Evolutionary conservation across 129 eudicot genomes (phyloP).

Genomic region (Escallonia herrerae): DNA sequence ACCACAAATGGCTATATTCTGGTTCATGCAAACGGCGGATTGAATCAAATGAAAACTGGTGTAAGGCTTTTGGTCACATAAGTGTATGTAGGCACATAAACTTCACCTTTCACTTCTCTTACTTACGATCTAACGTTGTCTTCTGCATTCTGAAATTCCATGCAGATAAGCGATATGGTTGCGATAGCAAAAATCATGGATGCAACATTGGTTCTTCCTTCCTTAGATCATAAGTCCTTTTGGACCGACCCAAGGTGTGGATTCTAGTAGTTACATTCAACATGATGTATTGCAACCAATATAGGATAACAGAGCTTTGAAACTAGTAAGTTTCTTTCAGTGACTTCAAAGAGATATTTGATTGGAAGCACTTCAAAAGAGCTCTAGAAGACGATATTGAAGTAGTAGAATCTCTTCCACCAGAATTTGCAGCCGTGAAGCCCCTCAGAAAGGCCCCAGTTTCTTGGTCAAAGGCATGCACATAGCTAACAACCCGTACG

Average conservation of each 20-base stretch:
- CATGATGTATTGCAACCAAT: neutral
- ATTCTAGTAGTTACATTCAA: neutral
- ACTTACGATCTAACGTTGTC: neutral
- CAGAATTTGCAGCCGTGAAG: conserved; percentile 15
- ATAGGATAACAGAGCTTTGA: conserved; percentile 1
- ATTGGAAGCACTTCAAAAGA: conserved; percentile 42
- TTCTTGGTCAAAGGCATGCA: conserved; percentile 72
- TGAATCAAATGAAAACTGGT: conserved; percentile 67
- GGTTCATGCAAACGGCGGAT: conserved; percentile 56
- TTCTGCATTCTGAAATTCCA: neutral
- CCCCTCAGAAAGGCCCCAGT: conserved; percentile 35
- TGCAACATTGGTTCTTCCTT: conserved; percentile 58
- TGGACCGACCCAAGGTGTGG: conserved; percentile 62
- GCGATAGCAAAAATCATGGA: conserved; percentile 54
- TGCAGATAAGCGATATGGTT: conserved; percentile 69
- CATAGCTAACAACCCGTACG: neutral
- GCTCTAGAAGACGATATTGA: conserved; percentile 43
- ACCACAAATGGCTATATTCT: conserved; percentile 45
- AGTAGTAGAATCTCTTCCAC: conserved; percentile 53
- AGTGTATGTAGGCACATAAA: neutral
- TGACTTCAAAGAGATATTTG: conserved; percentile 56
- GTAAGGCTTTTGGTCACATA: conserved; percentile 20
- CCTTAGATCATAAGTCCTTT: conserved; percentile 53
- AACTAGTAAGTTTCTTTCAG: conserved; percentile 24
- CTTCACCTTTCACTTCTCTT: neutral